Evolutionary conservation across 306 rosid genomes (phyloP).

Genomic region (Carpinus viminea): DNA sequence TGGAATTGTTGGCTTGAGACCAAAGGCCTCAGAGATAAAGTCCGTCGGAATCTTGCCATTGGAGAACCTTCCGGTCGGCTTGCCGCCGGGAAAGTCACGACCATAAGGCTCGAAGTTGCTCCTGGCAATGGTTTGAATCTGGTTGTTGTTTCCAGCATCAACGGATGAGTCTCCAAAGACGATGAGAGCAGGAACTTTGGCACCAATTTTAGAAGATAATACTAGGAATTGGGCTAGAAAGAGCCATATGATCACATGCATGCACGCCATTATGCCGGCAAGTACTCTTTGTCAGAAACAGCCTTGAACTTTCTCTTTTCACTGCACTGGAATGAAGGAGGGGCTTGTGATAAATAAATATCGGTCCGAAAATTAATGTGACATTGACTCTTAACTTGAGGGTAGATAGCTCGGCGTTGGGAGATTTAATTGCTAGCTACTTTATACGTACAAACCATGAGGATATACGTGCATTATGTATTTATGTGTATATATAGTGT

Average conservation of each 20-base stretch:
- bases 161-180: slow-evolving; percentile 94
- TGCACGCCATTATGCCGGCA: slow-evolving; percentile 14
- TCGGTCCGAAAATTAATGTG: slow-evolving; percentile 32
- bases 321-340: not conserved
- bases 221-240: slow-evolving; percentile 24
- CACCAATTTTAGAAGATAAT: slow-evolving; percentile 7
- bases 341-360: slow-evolving; percentile 40
- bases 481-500: too few relatives aligned
- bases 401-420: slow-evolving; percentile 58
- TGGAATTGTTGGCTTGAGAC: slow-evolving; percentile 57
- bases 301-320: too few relatives aligned
- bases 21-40: slow-evolving; percentile 66
- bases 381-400: slow-evolving; percentile 28
- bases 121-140: slow-evolving; percentile 72
- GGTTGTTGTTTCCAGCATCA: slow-evolving; percentile 93
- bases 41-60: slow-evolving; percentile 83
- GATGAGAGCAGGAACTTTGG: slow-evolving; percentile 63
- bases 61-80: slow-evolving; percentile 79
- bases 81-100: slow-evolving; percentile 72
- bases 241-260: slow-evolving; percentile 21
- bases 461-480: too few relatives aligned
- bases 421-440: slow-evolving; percentile 30
- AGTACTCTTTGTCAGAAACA: slow-evolving; percentile 9
- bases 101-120: slow-evolving; percentile 94
- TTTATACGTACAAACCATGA: not conserved